phyloP scores from a whole-genome alignment of 305 asterid genomes.

The Fraxinus xanthoxyloides region DNA sequence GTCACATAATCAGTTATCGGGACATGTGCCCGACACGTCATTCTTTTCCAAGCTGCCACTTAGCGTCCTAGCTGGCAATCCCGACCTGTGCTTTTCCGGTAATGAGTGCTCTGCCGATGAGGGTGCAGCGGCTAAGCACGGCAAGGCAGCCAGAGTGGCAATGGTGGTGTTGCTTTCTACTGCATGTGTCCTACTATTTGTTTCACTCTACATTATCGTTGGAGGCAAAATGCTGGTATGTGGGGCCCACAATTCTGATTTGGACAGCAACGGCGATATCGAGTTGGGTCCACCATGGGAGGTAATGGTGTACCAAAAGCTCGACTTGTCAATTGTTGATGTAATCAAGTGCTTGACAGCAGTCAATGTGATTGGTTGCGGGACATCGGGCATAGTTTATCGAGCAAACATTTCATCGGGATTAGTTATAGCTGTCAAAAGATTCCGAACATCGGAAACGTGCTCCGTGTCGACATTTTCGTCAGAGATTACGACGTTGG shows the following conservation, averaged over 20 bases:
- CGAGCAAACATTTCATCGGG: conserved; percentile 48
- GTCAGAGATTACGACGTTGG: conserved; percentile 66
- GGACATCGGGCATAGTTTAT: conserved; percentile 71
- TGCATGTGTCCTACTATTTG: conserved; percentile 55
- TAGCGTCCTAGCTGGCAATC: conserved; percentile 61
- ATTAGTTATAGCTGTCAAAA: conserved; percentile 58
- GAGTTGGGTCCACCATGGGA: conserved; percentile 80
- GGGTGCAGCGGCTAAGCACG: conserved; percentile 31
- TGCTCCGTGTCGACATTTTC: conserved; percentile 52
- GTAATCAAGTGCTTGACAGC: conserved; percentile 48
- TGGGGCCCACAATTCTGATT: conserved; percentile 30
- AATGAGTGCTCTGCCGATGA: conserved; percentile 44
- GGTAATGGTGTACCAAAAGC: conserved; percentile 69
- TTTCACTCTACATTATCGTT: conserved; percentile 68
- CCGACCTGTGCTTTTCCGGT: conserved; percentile 56
- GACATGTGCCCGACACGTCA: conserved; percentile 72
- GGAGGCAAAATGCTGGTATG: conserved; percentile 32
- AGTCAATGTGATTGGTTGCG: conserved; percentile 58
- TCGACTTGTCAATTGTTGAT: conserved; percentile 57
- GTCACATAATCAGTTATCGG: conserved; percentile 75
- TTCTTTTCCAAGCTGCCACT: conserved; percentile 77
- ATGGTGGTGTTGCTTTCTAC: conserved; percentile 74
- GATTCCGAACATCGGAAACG: conserved; percentile 52
- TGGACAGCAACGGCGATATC: conserved; percentile 39
- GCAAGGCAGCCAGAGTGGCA: conserved; percentile 65